Conservation (phyloP, 1,139 yeast genomes). For the Saccharomyces hybrid region DNA sequence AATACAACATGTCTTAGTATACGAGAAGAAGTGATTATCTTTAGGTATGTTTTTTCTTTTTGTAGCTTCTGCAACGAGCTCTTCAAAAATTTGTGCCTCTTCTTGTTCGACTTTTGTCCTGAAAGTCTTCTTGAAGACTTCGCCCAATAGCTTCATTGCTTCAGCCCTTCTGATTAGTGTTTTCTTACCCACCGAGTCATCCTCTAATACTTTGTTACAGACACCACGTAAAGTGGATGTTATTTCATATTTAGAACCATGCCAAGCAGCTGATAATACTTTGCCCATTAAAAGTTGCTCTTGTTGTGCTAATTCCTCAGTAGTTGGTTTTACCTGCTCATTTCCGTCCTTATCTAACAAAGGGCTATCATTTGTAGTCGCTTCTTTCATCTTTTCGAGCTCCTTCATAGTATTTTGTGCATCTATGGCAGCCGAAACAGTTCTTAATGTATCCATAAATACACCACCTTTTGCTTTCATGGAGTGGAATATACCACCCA, state of each 20-base stretch:
- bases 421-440: constrained; percentile 80
- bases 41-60: constrained; percentile 44
- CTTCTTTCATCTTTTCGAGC: constrained; percentile 59
- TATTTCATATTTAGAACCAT: constrained; percentile 83
- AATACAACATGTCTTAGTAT: neutral
- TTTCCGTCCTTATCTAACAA: constrained; percentile 42
- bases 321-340: constrained; percentile 50
- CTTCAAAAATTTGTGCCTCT: constrained; percentile 86
- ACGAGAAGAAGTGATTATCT: neutral
- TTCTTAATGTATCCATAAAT: constrained; percentile 75
- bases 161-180: constrained; percentile 71
- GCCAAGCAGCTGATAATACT: constrained; percentile 93
- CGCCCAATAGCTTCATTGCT: constrained; percentile 67
- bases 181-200: constrained; percentile 44
- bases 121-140: constrained; percentile 55
- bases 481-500: constrained; percentile 77
- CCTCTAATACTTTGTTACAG: constrained; percentile 71
- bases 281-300: constrained; percentile 84
- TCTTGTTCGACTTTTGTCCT: constrained; percentile 83
- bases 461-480: constrained; percentile 82
- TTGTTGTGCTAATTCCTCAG: constrained; percentile 76
- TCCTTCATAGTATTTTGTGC: constrained; percentile 87
- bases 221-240: constrained; percentile 83
- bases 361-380: constrained; percentile 38
- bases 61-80: constrained; percentile 83